Conservation (phyloP, 2,329 filamentous ascomycete genomes). For the Amylocarpus encephaloides region DNA sequence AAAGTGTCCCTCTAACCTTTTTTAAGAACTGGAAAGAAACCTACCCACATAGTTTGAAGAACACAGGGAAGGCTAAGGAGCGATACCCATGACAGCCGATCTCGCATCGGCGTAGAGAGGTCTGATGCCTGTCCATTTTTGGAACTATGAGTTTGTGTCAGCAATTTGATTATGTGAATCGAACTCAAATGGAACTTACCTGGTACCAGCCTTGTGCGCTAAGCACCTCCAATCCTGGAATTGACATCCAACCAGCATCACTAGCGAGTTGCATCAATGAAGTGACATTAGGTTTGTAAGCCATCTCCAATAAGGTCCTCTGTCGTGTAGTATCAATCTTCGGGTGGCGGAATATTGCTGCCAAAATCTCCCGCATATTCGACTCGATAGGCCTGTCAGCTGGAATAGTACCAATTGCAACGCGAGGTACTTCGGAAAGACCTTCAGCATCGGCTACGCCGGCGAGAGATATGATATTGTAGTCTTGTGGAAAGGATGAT, state of each 20-base stretch:
- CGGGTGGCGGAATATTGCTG: conserved; percentile 41
- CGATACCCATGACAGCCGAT: conserved; percentile 43
- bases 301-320: conserved; percentile 82
- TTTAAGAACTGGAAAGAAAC: too few relatives aligned
- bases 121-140: conserved; percentile 77
- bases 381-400: conserved; percentile 78
- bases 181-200: conserved; percentile 40
- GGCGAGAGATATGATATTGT: conserved; percentile 61
- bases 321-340: conserved; percentile 29
- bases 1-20: too few relatives aligned
- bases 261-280: conserved; percentile 78
- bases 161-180: neutral
- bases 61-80: neutral
- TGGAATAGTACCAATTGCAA: conserved; percentile 86
- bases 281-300: conserved; percentile 83
- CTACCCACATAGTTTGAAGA: too few relatives aligned
- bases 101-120: conserved; percentile 67
- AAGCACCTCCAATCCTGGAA: conserved; percentile 83
- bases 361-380: conserved; percentile 59
- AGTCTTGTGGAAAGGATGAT: conserved; percentile 65
- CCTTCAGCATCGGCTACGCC: conserved; percentile 43
- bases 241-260: conserved; percentile 71
- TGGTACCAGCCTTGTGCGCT: conserved; percentile 87
- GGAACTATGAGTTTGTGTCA: conserved; percentile 48
- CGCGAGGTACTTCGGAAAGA: conserved; percentile 50